Evolutionary conservation across 192 early-diverging fungal genomes (phyloP).

Genomic region (Irineochytrium annulatum): DNA sequence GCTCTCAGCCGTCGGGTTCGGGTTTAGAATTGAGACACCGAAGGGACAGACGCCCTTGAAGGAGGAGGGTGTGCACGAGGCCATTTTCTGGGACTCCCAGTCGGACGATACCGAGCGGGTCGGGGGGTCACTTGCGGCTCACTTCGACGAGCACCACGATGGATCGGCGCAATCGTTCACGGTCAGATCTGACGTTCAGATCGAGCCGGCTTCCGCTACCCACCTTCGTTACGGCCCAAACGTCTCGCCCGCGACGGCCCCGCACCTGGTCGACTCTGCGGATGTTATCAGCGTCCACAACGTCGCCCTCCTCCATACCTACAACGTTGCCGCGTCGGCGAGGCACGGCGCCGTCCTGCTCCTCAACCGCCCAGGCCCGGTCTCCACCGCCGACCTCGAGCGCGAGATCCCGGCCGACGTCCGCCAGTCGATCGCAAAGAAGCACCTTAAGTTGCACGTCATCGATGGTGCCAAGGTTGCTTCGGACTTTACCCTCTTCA

Average conservation of each 20-base stretch:
- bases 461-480: conserved; percentile 64
- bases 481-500: conserved; percentile 54
- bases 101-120: conserved; percentile 53
- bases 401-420: conserved; percentile 62
- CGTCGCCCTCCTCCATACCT: conserved; percentile 48
- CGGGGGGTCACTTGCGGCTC: too few relatives aligned
- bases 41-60: conserved; percentile 2
- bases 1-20: conserved; percentile 21
- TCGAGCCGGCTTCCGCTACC: conserved; percentile 56
- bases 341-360: conserved; percentile 50
- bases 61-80: conserved; percentile 32
- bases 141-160: conserved; percentile 32
- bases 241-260: conserved; percentile 21
- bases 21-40: conserved; percentile 21
- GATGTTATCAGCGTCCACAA: conserved; percentile 66
- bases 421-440: conserved; percentile 46
- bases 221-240: conserved; percentile 51
- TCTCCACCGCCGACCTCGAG: conserved; percentile 58
- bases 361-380: conserved; percentile 49
- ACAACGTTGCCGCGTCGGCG: conserved; percentile 56
- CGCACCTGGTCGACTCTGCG: conserved; percentile 40
- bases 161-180: conserved; percentile 38
- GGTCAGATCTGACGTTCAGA: conserved; percentile 50
- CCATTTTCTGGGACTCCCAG: conserved; percentile 59
- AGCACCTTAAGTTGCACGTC: conserved; percentile 52